phyloP scores from a whole-genome alignment of 2,329 filamentous ascomycete species.

The Penicillium olsonii region DNA sequence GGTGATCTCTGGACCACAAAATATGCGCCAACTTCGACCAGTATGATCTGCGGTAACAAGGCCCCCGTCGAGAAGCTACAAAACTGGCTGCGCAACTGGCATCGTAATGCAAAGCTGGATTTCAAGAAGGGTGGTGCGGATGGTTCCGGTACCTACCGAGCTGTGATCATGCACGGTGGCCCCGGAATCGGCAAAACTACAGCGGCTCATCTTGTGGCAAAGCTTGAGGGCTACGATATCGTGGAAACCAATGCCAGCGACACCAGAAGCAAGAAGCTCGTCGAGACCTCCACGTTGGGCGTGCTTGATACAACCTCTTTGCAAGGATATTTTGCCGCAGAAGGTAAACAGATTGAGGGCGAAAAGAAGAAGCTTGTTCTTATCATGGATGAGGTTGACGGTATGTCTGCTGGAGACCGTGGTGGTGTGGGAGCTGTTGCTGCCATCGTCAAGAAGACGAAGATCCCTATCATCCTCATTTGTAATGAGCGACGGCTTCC shows the following conservation, averaged over 20 bases:
- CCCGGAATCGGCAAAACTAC: constrained; percentile 98
- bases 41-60: constrained; percentile 95
- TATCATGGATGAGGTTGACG: constrained; percentile 99
- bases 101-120: constrained; percentile 71
- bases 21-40: constrained; percentile 82
- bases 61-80: constrained; percentile 84
- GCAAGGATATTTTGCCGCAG: constrained; percentile 83
- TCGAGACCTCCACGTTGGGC: constrained; percentile 84
- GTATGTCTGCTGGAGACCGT: constrained; percentile 96
- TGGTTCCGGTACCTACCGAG: constrained; percentile 77
- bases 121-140: constrained; percentile 84
- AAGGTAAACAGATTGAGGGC: constrained; percentile 75
- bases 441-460: constrained; percentile 91
- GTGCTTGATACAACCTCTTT: constrained; percentile 93
- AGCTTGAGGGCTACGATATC: constrained; percentile 88
- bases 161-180: constrained; percentile 93
- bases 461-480: constrained; percentile 93
- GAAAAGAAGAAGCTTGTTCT: constrained; percentile 91
- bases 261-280: constrained; percentile 90
- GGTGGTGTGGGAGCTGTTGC: constrained; percentile 93
- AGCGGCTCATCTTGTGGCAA: constrained; percentile 89
- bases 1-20: constrained; percentile 86
- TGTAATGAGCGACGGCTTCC: constrained; percentile 91
- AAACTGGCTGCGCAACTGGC: constrained; percentile 81
- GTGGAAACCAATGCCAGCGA: constrained; percentile 96